Evolutionary conservation across 2,329 filamentous ascomycete genomes (phyloP).

Genomic region (Elsinoe fawcettii): DNA sequence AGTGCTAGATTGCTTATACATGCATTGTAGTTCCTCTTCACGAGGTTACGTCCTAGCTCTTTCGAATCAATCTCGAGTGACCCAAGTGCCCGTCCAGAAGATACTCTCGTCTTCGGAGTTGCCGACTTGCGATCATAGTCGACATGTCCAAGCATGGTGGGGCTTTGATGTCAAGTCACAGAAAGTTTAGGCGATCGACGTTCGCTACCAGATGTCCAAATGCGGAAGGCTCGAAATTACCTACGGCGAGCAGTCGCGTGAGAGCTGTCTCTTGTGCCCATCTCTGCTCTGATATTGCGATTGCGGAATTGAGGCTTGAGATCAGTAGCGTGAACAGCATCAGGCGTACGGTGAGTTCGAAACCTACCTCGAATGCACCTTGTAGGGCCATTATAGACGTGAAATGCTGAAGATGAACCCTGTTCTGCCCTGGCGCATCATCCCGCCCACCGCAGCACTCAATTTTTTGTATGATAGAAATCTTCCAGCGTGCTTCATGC

Average conservation of each 20-base stretch:
- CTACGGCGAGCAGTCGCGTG: neutral
- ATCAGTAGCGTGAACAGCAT: too few species aligned
- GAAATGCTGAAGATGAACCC: neutral
- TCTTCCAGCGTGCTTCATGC: neutral
- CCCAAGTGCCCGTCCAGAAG: too few species aligned
- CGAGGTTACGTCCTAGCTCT: too few species aligned
- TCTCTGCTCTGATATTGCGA: neutral
- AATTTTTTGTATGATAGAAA: conserved; percentile 1
- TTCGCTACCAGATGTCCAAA: neutral
- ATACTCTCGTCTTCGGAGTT: too few species aligned
- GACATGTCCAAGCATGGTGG: neutral
- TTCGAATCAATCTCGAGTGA: too few species aligned
- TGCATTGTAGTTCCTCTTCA: too few species aligned
- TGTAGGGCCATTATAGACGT: neutral
- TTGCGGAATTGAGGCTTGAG: too few species aligned
- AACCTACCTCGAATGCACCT: neutral
- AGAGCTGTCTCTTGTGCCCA: neutral
- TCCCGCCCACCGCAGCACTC: conserved; percentile 1
- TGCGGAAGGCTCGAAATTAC: neutral
- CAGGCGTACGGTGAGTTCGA: too few species aligned
- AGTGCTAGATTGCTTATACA: neutral
- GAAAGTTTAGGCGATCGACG: conserved; percentile 3
- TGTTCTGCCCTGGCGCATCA: neutral
- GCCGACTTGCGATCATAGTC: too few species aligned
- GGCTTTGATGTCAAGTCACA: neutral